Base-by-base conservation (phyloP, 192 early-diverging fungal species). In the Radiomyces spectabilis region DNA sequence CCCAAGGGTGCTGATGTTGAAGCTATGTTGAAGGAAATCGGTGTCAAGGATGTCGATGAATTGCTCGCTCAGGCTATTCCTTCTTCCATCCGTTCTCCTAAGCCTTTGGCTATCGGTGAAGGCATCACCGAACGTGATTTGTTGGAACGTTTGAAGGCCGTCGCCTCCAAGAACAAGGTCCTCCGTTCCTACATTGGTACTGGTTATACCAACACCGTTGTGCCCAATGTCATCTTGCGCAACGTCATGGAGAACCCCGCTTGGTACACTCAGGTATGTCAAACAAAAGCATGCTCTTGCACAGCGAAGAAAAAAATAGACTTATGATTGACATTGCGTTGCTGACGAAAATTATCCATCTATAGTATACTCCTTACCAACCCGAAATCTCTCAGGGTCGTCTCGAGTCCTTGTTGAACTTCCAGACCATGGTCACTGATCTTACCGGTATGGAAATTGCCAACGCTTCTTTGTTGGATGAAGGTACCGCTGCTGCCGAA, bases 381-480 rank as follows among this genome's bases (percentile, higher is more conserved):
- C 91, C 97, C 18, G 97, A 99, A 78, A 99, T 99, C 63, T 83
- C 97, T 46, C 97, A 99, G 74, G 97, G 97, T 33, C 87, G 97
- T 45, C 79, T 99, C 3, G 97, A 99, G 73, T 93, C 93, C 15
- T 81, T 99, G 35, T 68, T 99, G 51, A 99, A 99, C 72, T 99
- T 79, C 79, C 97, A 99, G 73, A 99, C 97, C 3, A 92, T 97
- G 79, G 86, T 99, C 54, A 81, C 77, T 24, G 94, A 99, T 65
- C 59, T 99, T 18, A 97, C 97, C 0, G 95, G 97, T n/a, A 73
- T 99, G 62, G 82, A 89, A 13, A 89, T 97, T 22, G 87, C 97
- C 53, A 99, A 99, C 61, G 94, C 97, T 33, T 95, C 93, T n/a
- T 73, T 99, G 48, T 76, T 99, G 41, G 97, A 99, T 50, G 97